These are phyloP conservation scores for Gaeumannomyces sp. DNA, from an alignment of 2,329 filamentous ascomycete species.

Conservation along the genomic window DNA sequence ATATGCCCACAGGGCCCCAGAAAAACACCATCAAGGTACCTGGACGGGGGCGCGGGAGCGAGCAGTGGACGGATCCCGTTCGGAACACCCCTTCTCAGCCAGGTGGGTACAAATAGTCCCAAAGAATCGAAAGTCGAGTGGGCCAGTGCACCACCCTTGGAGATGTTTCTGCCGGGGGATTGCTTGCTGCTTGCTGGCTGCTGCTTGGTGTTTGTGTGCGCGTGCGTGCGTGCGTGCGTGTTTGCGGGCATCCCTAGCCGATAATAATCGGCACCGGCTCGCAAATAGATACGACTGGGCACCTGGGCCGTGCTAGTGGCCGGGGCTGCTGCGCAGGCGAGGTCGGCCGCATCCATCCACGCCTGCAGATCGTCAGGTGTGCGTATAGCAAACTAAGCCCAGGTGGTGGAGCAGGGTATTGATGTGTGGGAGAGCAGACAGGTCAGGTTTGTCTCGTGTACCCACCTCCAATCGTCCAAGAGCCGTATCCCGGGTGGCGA, in stretches of 20 bases:
- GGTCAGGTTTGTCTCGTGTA: slow-evolving; percentile 1
- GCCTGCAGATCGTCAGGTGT: not conserved
- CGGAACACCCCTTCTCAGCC: not conserved
- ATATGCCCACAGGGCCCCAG: not conserved
- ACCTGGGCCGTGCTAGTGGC: not conserved
- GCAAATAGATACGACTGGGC: not conserved
- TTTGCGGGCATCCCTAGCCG: slow-evolving; percentile 1
- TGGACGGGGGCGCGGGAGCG: not conserved
- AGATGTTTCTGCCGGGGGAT: not conserved
- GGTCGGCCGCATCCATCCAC: not conserved
- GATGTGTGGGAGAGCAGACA: not conserved
- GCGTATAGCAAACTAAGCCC: not conserved
- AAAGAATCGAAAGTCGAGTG: not conserved
- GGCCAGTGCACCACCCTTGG: not conserved
- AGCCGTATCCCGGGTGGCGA: not conserved
- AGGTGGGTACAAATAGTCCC: not conserved
- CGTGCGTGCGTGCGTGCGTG: not conserved
- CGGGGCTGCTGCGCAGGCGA: not conserved
- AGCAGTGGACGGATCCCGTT: not conserved
- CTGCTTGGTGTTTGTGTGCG: not conserved
- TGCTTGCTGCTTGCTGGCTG: not conserved
- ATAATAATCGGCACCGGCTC: not conserved
- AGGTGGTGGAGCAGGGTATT: not conserved
- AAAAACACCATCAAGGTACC: not conserved
- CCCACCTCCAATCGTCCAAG: not conserved